These are phyloP conservation scores for Silene noctiflora DNA, from an alignment of 179 eudicot genomes.

Conservation along the genomic window DNA sequence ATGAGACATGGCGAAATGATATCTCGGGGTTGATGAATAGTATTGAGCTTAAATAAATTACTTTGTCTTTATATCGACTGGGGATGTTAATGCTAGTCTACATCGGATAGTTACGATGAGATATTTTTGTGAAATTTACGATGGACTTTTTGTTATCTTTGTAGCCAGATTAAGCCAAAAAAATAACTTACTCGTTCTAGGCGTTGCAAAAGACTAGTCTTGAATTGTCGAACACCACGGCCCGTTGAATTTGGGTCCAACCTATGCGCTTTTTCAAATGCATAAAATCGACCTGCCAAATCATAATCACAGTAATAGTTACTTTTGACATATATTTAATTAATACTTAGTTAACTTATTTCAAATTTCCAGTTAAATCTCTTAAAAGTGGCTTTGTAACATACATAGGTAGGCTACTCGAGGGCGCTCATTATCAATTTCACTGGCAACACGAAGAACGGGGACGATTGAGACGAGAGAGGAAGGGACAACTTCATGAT, in stretches of 20 bases:
- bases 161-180: too few relatives aligned
- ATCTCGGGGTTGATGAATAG: too few relatives aligned
- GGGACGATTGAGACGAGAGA: slow-evolving; percentile 73
- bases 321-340: neutral
- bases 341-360: neutral
- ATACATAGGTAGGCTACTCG: slow-evolving; percentile 92
- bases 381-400: neutral
- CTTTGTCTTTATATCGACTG: too few relatives aligned
- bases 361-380: neutral
- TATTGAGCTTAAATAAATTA: too few relatives aligned
- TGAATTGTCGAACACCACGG: slow-evolving; percentile 90
- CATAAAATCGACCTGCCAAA: slow-evolving; percentile 74
- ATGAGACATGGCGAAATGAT: too few relatives aligned
- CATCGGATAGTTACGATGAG: too few relatives aligned
- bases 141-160: too few relatives aligned
- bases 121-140: too few relatives aligned
- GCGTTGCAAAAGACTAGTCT: slow-evolving; percentile 74
- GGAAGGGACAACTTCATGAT: slow-evolving; percentile 87
- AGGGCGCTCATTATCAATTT: slow-evolving; percentile 74
- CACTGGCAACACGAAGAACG: slow-evolving; percentile 81
- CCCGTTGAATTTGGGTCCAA: slow-evolving; percentile 84
- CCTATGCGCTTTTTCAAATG: slow-evolving; percentile 85
- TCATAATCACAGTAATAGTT: neutral
- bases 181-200: slow-evolving; percentile 62
- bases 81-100: too few relatives aligned